These are phyloP conservation scores for Mycena alexandri DNA, from an alignment of 768 basidiomycete species.

Conservation along the genomic window DNA sequence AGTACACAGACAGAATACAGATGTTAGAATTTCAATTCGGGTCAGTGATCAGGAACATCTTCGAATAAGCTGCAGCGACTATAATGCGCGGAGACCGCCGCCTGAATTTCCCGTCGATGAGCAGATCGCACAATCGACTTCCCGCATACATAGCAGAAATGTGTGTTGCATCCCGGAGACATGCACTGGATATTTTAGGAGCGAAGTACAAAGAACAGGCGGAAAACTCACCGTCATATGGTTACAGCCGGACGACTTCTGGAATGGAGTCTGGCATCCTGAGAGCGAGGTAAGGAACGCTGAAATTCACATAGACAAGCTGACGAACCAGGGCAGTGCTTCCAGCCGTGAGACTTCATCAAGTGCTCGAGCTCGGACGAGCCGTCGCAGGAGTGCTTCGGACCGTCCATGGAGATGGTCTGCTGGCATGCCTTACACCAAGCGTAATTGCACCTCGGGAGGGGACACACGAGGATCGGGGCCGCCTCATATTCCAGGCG, in stretches of 20 bases:
- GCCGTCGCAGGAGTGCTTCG: slow-evolving; percentile 69
- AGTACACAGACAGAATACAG: too few relatives aligned
- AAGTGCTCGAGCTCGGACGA: slow-evolving; percentile 63
- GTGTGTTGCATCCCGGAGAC: slow-evolving; percentile 67
- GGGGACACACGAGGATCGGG: slow-evolving; percentile 62
- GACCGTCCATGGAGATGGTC: slow-evolving; percentile 45
- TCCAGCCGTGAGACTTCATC: slow-evolving; percentile 69
- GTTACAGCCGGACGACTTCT: slow-evolving; percentile 65
- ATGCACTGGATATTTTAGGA: slow-evolving; percentile 56
- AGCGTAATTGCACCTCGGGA: slow-evolving; percentile 57
- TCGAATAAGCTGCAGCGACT: slow-evolving; percentile 50
- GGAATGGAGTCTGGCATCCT: slow-evolving; percentile 64
- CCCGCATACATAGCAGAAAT: slow-evolving; percentile 68
- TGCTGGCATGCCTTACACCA: slow-evolving; percentile 75
- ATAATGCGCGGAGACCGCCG: slow-evolving; percentile 49
- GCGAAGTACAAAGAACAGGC: background rate
- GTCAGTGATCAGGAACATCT: slow-evolving; percentile 17
- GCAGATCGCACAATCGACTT: slow-evolving; percentile 56
- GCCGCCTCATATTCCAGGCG: slow-evolving; percentile 56
- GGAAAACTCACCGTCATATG: slow-evolving; percentile 63
- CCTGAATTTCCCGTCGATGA: slow-evolving; percentile 44
- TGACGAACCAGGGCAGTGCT: slow-evolving; percentile 66
- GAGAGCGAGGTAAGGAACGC: background rate
- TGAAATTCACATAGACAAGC: background rate
- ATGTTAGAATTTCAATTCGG: too few relatives aligned